A percentile compares a stretch with the other conserved stretches of the same genome.
Conservation (phyloP, 202 grass and related monocot species). For the Hordeum pubiflorum region DNA sequence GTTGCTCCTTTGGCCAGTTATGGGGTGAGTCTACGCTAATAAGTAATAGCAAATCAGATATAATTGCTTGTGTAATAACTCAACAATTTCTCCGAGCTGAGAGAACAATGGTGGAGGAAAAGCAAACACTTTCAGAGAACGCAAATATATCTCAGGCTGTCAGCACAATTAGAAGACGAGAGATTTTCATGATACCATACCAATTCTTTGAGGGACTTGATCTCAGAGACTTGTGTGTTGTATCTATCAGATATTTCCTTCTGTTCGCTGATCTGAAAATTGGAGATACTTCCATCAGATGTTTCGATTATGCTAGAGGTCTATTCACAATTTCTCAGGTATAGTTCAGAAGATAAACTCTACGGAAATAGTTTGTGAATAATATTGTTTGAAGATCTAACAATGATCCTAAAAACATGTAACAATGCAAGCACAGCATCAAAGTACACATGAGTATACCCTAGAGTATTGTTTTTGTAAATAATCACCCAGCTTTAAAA, state of each 20-base stretch:
- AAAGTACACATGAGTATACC: not conserved
- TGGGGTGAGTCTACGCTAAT: not conserved
- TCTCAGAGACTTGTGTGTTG: constrained; percentile 51
- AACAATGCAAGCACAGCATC: not conserved
- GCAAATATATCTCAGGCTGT: constrained; percentile 4
- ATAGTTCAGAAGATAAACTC: not conserved
- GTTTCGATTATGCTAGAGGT: not conserved
- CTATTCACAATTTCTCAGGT: constrained; percentile 4
- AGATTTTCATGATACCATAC: constrained; percentile 44
- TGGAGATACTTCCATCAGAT: constrained; percentile 33
- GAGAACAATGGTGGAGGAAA: not conserved
- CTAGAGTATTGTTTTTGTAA: not conserved
- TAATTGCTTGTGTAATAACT: not conserved
- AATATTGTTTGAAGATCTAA: not conserved
- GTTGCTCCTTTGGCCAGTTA: not conserved
- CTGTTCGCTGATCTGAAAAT: constrained; percentile 68
- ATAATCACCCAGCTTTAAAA: not conserved
- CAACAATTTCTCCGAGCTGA: not conserved
- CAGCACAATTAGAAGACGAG: constrained; percentile 5
- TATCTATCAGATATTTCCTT: constrained; percentile 50
- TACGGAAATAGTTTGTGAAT: not conserved
- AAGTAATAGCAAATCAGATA: not conserved
- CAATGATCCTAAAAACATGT: constrained; percentile 7
- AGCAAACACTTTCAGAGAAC: not conserved
- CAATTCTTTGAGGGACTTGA: constrained; percentile 72